A percentile compares a stretch with the other conserved stretches of the same genome.
Evolutionary conservation across 768 basidiomycete genomes (phyloP).

Genomic region (Auriscalpium orientale): DNA sequence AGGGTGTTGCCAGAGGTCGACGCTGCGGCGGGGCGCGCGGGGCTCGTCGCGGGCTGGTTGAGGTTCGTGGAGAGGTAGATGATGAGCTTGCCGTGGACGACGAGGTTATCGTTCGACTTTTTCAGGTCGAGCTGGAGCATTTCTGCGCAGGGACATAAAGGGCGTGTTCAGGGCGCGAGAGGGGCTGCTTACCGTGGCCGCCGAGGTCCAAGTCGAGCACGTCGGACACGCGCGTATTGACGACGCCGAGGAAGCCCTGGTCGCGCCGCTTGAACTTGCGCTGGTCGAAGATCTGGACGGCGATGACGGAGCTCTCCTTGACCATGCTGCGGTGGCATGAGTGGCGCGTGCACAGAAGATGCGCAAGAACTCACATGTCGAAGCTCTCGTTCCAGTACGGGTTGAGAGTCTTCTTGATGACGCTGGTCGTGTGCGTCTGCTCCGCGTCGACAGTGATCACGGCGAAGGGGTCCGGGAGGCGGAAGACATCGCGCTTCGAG

Average conservation of each 20-base stretch:
- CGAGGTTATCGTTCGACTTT: slow-evolving; percentile 97
- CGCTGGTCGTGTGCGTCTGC: slow-evolving; percentile 94
- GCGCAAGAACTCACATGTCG: slow-evolving; percentile 64
- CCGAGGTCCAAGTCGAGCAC: slow-evolving; percentile 87
- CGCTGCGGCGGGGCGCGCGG: slow-evolving; percentile 64
- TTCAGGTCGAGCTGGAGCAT: slow-evolving; percentile 96
- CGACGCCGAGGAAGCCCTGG: slow-evolving; percentile 96
- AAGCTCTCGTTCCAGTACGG: slow-evolving; percentile 99
- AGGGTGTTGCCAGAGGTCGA: slow-evolving; percentile 24
- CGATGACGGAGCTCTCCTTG: slow-evolving; percentile 95
- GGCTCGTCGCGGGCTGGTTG: slow-evolving; percentile 74
- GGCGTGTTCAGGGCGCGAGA: neutral
- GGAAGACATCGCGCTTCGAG: slow-evolving; percentile 91
- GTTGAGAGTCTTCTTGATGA: slow-evolving; percentile 92
- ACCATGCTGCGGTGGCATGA: slow-evolving; percentile 54
- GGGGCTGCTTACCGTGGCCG: slow-evolving; percentile 72
- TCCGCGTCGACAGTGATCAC: slow-evolving; percentile 98
- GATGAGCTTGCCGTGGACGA: slow-evolving; percentile 96
- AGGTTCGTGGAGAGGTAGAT: slow-evolving; percentile 93
- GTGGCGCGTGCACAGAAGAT: neutral
- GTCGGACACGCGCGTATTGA: slow-evolving; percentile 88
- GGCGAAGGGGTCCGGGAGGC: slow-evolving; percentile 95
- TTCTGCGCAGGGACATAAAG: slow-evolving; percentile 33
- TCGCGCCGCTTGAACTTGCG: slow-evolving; percentile 98
- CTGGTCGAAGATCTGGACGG: slow-evolving; percentile 98